Conservation (phyloP, 148 eudicot species). For the Tetragonia tetragonoides region DNA sequence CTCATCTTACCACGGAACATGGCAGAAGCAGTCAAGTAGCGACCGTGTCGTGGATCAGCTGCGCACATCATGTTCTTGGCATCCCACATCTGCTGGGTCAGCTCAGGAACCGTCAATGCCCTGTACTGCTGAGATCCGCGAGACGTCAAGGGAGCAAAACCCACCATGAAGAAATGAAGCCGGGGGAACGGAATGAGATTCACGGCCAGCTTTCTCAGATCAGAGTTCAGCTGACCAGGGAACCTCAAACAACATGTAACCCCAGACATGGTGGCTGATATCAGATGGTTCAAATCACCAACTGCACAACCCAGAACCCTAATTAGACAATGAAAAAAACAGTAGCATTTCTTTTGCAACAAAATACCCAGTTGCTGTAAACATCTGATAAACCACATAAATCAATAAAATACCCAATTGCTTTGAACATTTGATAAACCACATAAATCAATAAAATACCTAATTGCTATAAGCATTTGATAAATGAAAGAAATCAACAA, state of each 20-base stretch:
- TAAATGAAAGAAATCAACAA: background rate
- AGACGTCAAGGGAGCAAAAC: slow-evolving; percentile 71
- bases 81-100: slow-evolving; percentile 88
- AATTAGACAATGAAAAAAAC: background rate
- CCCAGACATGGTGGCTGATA: slow-evolving; percentile 77
- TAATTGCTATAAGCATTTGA: background rate
- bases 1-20: slow-evolving; percentile 88
- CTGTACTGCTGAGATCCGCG: slow-evolving; percentile 72
- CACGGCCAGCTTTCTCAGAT: slow-evolving; percentile 66
- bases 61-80: slow-evolving; percentile 94
- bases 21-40: slow-evolving; percentile 76
- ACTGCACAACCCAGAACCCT: slow-evolving; percentile 33
- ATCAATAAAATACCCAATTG: background rate
- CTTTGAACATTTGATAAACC: background rate
- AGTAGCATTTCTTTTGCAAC: background rate
- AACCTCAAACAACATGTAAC: slow-evolving; percentile 70
- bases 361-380: background rate
- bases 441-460: too few species aligned
- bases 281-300: slow-evolving; percentile 70
- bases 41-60: slow-evolving; percentile 80
- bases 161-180: slow-evolving; percentile 84
- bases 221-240: slow-evolving; percentile 74
- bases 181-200: slow-evolving; percentile 74
- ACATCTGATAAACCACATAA: too few species aligned
- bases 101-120: slow-evolving; percentile 60